A percentile compares a stretch with the other conserved stretches of the same genome.
Evolutionary conservation across 2,329 filamentous ascomycete genomes (phyloP).

Genomic region (Helotiales sp.): DNA sequence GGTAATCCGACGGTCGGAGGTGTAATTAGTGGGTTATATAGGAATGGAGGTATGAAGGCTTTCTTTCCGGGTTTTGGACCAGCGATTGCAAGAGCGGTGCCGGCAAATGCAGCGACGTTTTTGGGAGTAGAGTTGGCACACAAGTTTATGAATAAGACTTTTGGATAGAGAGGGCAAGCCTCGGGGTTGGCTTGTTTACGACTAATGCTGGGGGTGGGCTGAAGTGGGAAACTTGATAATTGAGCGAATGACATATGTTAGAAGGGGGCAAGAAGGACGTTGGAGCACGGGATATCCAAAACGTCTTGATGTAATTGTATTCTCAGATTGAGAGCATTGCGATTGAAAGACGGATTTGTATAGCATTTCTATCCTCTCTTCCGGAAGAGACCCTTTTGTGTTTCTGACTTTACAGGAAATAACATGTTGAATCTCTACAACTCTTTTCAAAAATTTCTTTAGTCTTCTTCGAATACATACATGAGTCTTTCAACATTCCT

Average conservation of each 20-base stretch:
- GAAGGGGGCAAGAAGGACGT: too few species aligned
- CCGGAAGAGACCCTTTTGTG: too few species aligned
- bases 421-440: too few species aligned
- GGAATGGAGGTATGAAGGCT: conserved; percentile 77
- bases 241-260: too few species aligned
- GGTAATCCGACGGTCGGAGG: conserved; percentile 78
- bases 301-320: neutral
- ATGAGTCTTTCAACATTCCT: too few species aligned
- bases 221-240: neutral
- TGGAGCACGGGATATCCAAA: neutral
- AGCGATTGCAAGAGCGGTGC: conserved; percentile 87
- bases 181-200: neutral
- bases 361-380: too few species aligned
- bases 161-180: conserved; percentile 44
- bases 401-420: too few species aligned
- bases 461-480: too few species aligned
- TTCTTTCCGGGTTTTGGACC: conserved; percentile 98
- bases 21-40: conserved; percentile 81
- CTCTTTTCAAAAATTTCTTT: too few species aligned
- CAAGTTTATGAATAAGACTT: conserved; percentile 76
- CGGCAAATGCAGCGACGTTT: conserved; percentile 95
- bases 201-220: neutral
- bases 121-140: conserved; percentile 82
- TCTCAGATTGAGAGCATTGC: neutral
- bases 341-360: conserved; percentile 4